phyloP scores from a whole-genome alignment of 352 stramenopile species.

The Phytophthora syringae region DNA sequence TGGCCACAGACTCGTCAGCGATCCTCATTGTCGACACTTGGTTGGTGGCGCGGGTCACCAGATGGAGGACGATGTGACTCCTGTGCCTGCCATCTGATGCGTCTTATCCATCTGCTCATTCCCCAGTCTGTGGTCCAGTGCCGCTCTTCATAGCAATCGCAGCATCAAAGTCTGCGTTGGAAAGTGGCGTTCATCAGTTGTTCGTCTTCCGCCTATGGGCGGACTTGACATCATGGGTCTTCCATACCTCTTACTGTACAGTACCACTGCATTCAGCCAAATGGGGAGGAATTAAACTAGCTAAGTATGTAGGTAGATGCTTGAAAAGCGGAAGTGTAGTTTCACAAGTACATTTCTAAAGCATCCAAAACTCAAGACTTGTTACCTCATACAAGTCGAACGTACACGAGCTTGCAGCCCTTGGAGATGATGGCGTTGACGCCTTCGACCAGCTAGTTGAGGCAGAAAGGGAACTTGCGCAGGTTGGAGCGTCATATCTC shows the following conservation, averaged over 20 bases:
- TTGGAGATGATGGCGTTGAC: too few relatives aligned
- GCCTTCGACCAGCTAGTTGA: too few relatives aligned
- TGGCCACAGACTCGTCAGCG: not conserved
- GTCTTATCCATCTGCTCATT: slow-evolving; percentile 17
- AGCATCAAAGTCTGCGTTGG: not conserved
- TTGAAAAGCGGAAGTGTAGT: too few relatives aligned
- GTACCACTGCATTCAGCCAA: not conserved
- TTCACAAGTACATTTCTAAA: too few relatives aligned
- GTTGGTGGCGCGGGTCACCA: slow-evolving; percentile 3
- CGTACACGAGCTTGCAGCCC: too few relatives aligned
- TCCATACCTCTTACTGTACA: slow-evolving; percentile 2
- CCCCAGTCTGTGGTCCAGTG: not conserved
- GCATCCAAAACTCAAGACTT: too few relatives aligned
- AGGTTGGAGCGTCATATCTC: too few relatives aligned
- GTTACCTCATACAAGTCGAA: too few relatives aligned
- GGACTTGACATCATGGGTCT: slow-evolving; percentile 2
- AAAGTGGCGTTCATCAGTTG: slow-evolving; percentile 5
- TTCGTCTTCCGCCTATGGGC: slow-evolving; percentile 1
- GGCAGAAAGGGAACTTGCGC: too few relatives aligned
- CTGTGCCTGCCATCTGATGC: slow-evolving; percentile 18
- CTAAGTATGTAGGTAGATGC: too few relatives aligned
- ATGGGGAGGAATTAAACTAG: too few relatives aligned
- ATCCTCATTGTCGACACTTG: slow-evolving; percentile 9
- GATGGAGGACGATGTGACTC: slow-evolving; percentile 20
- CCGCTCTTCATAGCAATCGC: slow-evolving; percentile 14